Conservation (phyloP, 1,284 basidiomycete genomes). For the Moesziomyces aphidis region DNA sequence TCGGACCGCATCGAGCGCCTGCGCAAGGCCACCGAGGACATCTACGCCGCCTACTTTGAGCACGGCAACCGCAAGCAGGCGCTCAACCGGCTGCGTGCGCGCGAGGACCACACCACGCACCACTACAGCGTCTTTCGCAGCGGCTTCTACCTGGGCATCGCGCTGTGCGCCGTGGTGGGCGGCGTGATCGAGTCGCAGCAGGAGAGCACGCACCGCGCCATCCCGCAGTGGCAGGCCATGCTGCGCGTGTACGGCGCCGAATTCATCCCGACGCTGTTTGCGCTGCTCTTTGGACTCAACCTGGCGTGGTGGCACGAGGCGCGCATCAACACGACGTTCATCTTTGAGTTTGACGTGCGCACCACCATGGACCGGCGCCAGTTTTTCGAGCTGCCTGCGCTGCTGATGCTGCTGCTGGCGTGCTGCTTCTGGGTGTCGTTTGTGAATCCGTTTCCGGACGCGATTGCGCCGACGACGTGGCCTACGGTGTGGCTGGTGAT, state of each 20-base stretch:
- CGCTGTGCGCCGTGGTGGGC: constrained; percentile 78
- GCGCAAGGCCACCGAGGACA: constrained; percentile 73
- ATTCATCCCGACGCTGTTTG: constrained; percentile 80
- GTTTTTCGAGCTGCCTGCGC: constrained; percentile 84
- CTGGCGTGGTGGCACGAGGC: constrained; percentile 80
- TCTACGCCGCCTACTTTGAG: constrained; percentile 70
- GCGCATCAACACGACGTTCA: constrained; percentile 89
- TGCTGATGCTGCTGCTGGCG: constrained; percentile 80
- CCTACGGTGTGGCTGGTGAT: constrained; percentile 86
- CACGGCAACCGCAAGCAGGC: constrained; percentile 86
- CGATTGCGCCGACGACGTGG: constrained; percentile 73
- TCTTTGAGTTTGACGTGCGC: constrained; percentile 78
- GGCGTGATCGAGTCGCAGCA: constrained; percentile 79
- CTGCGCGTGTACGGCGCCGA: constrained; percentile 84
- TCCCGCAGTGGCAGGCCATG: constrained; percentile 80
- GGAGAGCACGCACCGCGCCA: constrained; percentile 72
- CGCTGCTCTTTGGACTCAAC: constrained; percentile 81
- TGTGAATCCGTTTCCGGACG: constrained; percentile 67
- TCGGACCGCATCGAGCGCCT: constrained; percentile 76
- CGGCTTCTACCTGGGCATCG: constrained; percentile 81
- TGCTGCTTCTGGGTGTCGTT: constrained; percentile 90
- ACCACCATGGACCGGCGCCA: constrained; percentile 82
- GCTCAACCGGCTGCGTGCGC: constrained; percentile 74
- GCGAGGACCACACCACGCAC: constrained; percentile 72
- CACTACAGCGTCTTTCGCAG: constrained; percentile 75